These are phyloP conservation scores for Ceratobasidium sp. DNA, from an alignment of 1,284 basidiomycete species.

Conservation along the genomic window DNA sequence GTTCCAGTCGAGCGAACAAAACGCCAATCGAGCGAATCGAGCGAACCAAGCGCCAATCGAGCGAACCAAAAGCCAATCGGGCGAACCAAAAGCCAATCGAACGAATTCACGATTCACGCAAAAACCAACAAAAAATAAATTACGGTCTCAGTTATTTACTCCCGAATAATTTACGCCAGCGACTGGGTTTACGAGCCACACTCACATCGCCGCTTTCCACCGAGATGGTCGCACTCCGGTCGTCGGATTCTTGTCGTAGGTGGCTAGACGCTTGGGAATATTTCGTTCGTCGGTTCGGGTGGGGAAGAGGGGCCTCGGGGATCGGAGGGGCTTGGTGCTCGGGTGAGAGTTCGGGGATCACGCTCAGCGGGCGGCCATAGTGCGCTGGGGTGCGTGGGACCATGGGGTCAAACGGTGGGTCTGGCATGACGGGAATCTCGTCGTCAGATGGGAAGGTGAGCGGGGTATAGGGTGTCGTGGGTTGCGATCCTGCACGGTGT, in stretches of 20 bases:
- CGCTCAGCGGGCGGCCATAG: conserved; percentile 21
- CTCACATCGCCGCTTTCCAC: conserved; percentile 29
- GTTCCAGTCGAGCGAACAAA: conserved; percentile 7
- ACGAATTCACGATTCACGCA: neutral
- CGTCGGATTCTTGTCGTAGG: conserved; percentile 26
- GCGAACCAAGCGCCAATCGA: neutral
- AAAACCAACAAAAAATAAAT: conserved; percentile 31
- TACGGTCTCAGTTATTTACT: conserved; percentile 35
- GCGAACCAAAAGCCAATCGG: neutral
- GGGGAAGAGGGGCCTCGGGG: neutral
- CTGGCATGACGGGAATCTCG: neutral
- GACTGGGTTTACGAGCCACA: conserved; percentile 34
- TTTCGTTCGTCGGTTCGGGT: neutral
- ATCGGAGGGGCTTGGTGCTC: neutral
- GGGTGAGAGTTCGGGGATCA: conserved; percentile 9
- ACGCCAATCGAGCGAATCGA: neutral
- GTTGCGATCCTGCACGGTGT: conserved; percentile 31
- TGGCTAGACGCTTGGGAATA: neutral
- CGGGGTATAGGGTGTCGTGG: neutral
- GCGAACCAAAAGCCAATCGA: neutral
- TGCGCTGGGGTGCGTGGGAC: conserved; percentile 24
- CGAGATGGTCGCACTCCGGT: conserved; percentile 8
- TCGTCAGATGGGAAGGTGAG: conserved; percentile 1
- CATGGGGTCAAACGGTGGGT: conserved; percentile 10
- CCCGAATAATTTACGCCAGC: conserved; percentile 30